These are phyloP conservation scores for Pyrus communis DNA, from an alignment of 306 rosid genomes.

Conservation along the genomic window DNA sequence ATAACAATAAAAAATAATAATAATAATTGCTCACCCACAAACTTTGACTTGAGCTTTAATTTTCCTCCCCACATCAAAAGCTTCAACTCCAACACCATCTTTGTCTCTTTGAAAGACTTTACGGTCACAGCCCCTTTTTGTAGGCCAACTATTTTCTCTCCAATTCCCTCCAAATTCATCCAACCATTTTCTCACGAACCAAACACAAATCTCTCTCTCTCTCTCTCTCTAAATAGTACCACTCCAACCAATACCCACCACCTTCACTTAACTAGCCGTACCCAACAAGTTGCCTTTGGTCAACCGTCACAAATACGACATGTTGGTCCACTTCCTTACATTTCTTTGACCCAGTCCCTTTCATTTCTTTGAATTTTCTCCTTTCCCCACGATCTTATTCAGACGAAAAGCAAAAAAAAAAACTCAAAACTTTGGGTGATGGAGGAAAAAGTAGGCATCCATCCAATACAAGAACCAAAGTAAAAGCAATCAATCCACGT, in stretches of 20 bases:
- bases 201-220: slow-evolving; percentile 14
- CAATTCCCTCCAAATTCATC: slow-evolving; percentile 15
- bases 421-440: background rate
- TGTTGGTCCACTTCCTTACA: slow-evolving; percentile 54
- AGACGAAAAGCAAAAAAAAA: background rate
- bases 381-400: background rate
- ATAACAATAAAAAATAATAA: background rate
- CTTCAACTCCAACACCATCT: background rate
- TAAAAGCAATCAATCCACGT: slow-evolving; percentile 16
- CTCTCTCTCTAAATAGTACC: background rate
- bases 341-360: slow-evolving; percentile 62
- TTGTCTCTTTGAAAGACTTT: background rate
- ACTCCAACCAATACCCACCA: background rate
- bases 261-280: slow-evolving; percentile 28
- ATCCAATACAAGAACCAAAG: slow-evolving; percentile 38
- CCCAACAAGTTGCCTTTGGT: slow-evolving; percentile 33
- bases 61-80: background rate
- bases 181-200: slow-evolving; percentile 33
- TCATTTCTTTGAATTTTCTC: slow-evolving; percentile 29
- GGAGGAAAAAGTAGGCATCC: slow-evolving; percentile 24
- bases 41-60: slow-evolving; percentile 9
- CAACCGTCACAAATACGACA: slow-evolving; percentile 69
- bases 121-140: background rate
- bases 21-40: slow-evolving; percentile 1
- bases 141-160: slow-evolving; percentile 20